phyloP scores from a whole-genome alignment of 495 filamentous ascomycete species.

The Clavariopsis aquatica region DNA sequence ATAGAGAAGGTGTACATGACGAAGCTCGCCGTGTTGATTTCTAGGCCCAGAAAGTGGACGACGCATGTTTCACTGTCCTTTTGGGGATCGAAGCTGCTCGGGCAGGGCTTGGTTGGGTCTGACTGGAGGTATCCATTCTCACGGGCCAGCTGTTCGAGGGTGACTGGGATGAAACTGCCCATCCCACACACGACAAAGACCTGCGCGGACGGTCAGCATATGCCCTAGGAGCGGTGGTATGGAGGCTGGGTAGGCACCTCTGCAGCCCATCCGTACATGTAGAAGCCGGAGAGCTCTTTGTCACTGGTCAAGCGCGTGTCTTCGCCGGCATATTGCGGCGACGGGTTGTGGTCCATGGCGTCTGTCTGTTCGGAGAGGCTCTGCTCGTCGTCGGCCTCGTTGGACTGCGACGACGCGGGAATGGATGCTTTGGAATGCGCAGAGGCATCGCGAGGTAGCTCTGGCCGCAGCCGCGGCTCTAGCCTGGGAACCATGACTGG shows the following conservation, averaged over 20 bases:
- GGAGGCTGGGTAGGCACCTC: conserved; percentile 53
- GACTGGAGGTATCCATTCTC: conserved; percentile 83
- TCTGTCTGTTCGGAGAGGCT: conserved; percentile 32
- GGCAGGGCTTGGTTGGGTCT: conserved; percentile 74
- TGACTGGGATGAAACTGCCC: conserved; percentile 96
- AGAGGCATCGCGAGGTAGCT: conserved; percentile 30
- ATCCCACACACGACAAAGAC: conserved; percentile 91
- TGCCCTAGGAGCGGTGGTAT: background rate
- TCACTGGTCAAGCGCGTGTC: conserved; percentile 83
- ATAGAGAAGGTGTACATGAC: conserved; percentile 98
- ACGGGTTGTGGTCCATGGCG: conserved; percentile 38
- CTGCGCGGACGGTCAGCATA: conserved; percentile 7
- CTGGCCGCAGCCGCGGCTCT: conserved; percentile 13
- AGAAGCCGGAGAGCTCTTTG: conserved; percentile 91
- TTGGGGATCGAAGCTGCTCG: conserved; percentile 46
- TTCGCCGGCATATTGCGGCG: conserved; percentile 71
- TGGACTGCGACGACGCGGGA: conserved; percentile 38
- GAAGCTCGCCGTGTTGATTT: conserved; percentile 95
- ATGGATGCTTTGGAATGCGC: conserved; percentile 36
- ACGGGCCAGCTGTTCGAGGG: conserved; percentile 87
- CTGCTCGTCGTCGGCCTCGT: conserved; percentile 48
- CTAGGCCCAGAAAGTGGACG: conserved; percentile 74
- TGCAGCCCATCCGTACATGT: conserved; percentile 95
- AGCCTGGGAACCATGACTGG: conserved; percentile 27
- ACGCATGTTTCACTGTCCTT: conserved; percentile 69